Base-by-base conservation (phyloP, 768 basidiomycete species). In the Mycena amicta region DNA sequence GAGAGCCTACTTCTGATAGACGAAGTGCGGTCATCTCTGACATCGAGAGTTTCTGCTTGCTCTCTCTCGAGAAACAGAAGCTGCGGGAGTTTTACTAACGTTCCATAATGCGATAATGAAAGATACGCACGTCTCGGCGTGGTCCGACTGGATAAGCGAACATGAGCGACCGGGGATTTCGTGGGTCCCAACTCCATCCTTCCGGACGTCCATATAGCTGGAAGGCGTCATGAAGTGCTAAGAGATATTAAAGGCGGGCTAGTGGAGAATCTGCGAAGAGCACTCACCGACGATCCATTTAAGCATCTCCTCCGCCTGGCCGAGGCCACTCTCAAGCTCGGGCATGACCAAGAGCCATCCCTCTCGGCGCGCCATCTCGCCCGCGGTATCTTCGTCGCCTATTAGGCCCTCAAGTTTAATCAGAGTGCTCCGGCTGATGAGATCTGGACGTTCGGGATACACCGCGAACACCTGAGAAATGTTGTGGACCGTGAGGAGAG, bases 311-410 rank as follows among this genome's bases (percentile, higher is more conserved):
- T 80, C 81, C 15, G 90, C 81, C 46, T 86, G 86, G 15, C 80
- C 82, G 28, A 80, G 77, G 26, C 83, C 80, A 22, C 75, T 77
- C 61, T 91, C 87, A 15, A 86, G 74, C 67, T 96, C 93, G 22
- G 95, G 95, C 92, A 98, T 95, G 54, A 97, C 73, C 65, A 98
- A 77, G 11, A 93, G 69, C 90, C 92, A 98, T 2, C 89, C 94
- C 64, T 94, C 90, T 57, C 88, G 75, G 13, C 80, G 77, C 64
- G 82, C 83, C 81, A 93, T 87, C 3, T 72, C 73, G 22, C 75
- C 79, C 25, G 83, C 84, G n/a, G 82, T 77, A 12, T 90, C 85
- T 67, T 95, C 91, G 29, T 89, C 87, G 2, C 90, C 89, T 53
- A 97, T 82, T 23, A 80, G 75, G 11, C 93, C 96, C 69, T 97